Percentiles rank a stretch among this genome's conserved stretches.
phyloP scores from a whole-genome alignment of 176 grass and related monocot genomes.

The Zoysia pacifica region DNA sequence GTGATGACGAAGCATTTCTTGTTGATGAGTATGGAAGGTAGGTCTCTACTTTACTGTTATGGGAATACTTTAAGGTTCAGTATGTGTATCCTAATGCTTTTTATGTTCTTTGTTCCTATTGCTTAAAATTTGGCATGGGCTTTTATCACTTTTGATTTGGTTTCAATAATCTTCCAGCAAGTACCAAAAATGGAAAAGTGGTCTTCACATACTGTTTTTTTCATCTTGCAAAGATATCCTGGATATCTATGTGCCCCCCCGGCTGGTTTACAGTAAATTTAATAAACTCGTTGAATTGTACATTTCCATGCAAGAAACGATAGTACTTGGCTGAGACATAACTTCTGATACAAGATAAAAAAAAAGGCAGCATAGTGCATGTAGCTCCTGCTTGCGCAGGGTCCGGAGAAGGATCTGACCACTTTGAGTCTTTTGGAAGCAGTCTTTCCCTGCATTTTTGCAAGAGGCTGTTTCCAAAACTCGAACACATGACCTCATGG shows the following conservation, averaged over 20 bases:
- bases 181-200: background rate
- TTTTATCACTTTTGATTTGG: background rate
- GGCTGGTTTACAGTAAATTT: constrained; percentile 3
- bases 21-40: constrained; percentile 99
- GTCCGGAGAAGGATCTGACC: too few species aligned
- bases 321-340: background rate
- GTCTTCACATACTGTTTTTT: background rate
- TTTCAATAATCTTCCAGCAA: constrained; percentile 9
- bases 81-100: constrained; percentile 12
- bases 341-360: background rate
- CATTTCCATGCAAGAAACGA: constrained; percentile 17
- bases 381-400: too few species aligned
- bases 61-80: constrained; percentile 19
- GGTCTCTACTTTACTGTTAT: constrained; percentile 19
- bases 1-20: constrained; percentile 91
- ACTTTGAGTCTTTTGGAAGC: too few species aligned
- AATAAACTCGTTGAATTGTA: background rate
- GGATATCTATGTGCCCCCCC: background rate
- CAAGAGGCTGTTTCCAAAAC: too few species aligned
- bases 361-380: too few species aligned
- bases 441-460: too few species aligned
- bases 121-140: constrained; percentile 19
- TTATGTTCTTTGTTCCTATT: constrained; percentile 35
- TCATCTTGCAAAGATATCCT: background rate
- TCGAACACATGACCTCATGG: too few species aligned